phyloP scores from a whole-genome alignment of 768 basidiomycete species.

The Hygrophorus pudorinus region DNA sequence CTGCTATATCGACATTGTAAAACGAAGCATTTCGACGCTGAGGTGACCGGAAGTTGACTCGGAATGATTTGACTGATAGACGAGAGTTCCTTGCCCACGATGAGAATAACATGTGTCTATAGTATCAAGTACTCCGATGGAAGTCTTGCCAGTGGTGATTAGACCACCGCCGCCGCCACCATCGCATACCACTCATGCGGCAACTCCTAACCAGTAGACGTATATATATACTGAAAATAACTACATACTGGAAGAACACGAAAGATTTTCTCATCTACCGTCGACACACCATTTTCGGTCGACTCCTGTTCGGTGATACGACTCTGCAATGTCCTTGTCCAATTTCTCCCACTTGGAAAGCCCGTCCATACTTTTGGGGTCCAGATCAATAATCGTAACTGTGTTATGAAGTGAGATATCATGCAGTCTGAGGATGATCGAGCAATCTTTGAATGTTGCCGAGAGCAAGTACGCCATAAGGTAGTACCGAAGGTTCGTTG shows the following conservation, averaged over 20 bases:
- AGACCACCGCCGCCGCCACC: too few relatives aligned
- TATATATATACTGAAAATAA: too few relatives aligned
- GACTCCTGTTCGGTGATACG: slow-evolving; percentile 22
- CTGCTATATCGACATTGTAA: slow-evolving; percentile 66
- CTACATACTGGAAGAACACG: too few relatives aligned
- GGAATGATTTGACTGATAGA: neutral
- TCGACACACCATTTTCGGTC: slow-evolving; percentile 13
- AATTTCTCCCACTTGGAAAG: slow-evolving; percentile 63
- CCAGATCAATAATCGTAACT: slow-evolving; percentile 77
- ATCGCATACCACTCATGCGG: too few relatives aligned
- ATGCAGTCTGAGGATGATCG: slow-evolving; percentile 33
- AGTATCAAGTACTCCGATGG: too few relatives aligned
- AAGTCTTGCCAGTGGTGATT: too few relatives aligned
- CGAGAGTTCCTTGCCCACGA: too few relatives aligned
- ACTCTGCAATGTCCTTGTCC: slow-evolving; percentile 55
- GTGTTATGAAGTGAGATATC: slow-evolving; percentile 18
- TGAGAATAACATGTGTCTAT: too few relatives aligned
- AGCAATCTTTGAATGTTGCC: slow-evolving; percentile 96
- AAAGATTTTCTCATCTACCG: slow-evolving; percentile 1
- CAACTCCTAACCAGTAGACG: too few relatives aligned
- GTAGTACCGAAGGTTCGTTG: slow-evolving; percentile 47
- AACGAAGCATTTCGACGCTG: slow-evolving; percentile 37
- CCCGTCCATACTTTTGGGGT: slow-evolving; percentile 61
- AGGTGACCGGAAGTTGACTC: neutral
- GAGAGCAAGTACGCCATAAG: slow-evolving; percentile 75